Conservation (phyloP, 495 filamentous ascomycete genomes). For the Astrothelium subdiscretum region DNA sequence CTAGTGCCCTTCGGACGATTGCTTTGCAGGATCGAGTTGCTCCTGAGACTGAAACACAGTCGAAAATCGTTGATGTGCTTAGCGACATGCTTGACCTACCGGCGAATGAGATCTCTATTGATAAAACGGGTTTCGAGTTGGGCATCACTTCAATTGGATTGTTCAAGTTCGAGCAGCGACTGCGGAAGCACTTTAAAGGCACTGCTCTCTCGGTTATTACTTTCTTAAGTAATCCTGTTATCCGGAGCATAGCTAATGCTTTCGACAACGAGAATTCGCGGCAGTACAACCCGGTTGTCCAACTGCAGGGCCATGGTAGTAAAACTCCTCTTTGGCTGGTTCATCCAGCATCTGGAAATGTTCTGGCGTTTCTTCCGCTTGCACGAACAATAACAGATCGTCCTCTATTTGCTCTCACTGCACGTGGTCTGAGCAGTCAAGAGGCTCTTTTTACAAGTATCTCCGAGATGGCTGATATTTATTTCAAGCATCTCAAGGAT, state of each 20-base stretch:
- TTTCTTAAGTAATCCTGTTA: background rate
- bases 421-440: background rate
- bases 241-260: background rate
- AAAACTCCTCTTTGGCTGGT: background rate
- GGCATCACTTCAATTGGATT: background rate
- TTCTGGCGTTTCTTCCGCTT: background rate
- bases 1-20: background rate
- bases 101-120: background rate
- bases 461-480: background rate
- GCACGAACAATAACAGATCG: background rate
- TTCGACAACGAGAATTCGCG: background rate
- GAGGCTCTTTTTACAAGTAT: background rate
- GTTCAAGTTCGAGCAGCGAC: background rate
- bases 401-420: background rate
- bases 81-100: background rate
- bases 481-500: background rate
- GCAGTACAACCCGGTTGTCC: background rate
- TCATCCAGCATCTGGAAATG: background rate
- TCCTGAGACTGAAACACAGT: background rate
- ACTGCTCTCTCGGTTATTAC: background rate
- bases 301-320: background rate
- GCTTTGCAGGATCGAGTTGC: background rate
- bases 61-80: background rate
- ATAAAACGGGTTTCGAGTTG: background rate
- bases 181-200: background rate